Conservation (phyloP, 2,329 filamentous ascomycete species). For the Diaporthe caulivora region DNA sequence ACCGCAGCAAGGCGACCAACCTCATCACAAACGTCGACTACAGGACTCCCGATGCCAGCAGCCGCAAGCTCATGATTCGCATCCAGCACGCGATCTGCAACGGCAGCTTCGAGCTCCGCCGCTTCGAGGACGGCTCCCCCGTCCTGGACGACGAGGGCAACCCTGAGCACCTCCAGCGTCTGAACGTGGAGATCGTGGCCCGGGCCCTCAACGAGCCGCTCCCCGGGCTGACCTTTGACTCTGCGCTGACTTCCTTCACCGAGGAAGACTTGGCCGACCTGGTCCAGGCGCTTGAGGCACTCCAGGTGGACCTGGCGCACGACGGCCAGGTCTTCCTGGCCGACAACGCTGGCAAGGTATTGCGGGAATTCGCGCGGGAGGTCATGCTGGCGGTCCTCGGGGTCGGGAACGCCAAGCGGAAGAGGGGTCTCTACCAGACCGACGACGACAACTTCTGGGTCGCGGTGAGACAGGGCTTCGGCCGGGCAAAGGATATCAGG, state of each 20-base stretch:
- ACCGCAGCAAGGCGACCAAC: no score
- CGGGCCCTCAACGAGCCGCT: background rate
- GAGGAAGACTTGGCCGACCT: background rate
- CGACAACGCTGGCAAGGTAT: background rate
- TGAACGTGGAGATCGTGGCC: background rate
- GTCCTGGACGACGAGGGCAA: background rate
- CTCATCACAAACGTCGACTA: no score
- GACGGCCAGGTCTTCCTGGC: background rate
- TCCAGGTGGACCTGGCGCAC: background rate
- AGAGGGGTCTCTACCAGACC: no score
- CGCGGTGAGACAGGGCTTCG: background rate
- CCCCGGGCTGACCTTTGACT: constrained; percentile 3
- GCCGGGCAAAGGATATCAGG: background rate
- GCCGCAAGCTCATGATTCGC: background rate
- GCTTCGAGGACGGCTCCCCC: background rate
- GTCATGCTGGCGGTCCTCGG: background rate
- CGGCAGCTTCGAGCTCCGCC: background rate
- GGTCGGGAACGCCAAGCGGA: no score
- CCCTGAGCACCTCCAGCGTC: background rate
- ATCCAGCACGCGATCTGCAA: background rate
- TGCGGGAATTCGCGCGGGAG: background rate
- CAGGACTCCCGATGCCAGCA: background rate
- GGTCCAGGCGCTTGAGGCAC: background rate
- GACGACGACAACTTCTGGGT: background rate
- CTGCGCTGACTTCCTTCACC: no score